Evolutionary conservation across 345 rosid genomes (phyloP).

Genomic region (Orychophragmus violaceus): DNA sequence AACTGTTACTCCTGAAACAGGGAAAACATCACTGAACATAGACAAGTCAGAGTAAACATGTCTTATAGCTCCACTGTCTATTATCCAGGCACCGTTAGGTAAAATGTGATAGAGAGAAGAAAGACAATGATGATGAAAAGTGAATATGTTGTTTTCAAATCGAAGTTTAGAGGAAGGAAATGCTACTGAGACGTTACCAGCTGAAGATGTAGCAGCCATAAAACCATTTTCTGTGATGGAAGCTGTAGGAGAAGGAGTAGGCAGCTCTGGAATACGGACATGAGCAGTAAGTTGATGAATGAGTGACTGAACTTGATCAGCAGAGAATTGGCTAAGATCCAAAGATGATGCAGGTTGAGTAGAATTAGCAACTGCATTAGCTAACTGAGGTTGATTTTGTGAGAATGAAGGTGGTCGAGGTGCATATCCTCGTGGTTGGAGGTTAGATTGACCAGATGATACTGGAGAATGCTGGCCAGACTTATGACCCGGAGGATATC

Average conservation of each 20-base stretch:
- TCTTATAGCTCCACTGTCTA: background rate
- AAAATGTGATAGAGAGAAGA: background rate
- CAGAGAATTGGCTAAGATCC: too few species aligned
- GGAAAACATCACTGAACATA: background rate
- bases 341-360: too few species aligned
- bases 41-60: background rate
- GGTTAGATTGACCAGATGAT: background rate
- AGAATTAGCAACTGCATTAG: too few species aligned
- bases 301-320: background rate
- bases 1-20: background rate
- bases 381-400: too few species aligned
- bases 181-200: background rate
- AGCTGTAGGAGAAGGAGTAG: background rate
- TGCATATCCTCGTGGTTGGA: too few species aligned
- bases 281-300: background rate
- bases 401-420: too few species aligned
- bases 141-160: background rate
- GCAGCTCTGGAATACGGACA: background rate
- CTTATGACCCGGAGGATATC: background rate
- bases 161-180: background rate
- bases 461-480: background rate
- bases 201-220: background rate
- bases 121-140: background rate
- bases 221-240: background rate
- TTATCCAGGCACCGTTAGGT: background rate